A percentile compares a stretch with the other conserved stretches of the same genome.
phyloP scores from a whole-genome alignment of 2,329 filamentous ascomycete species.

The Arthrobotrys pseudoclavata region DNA sequence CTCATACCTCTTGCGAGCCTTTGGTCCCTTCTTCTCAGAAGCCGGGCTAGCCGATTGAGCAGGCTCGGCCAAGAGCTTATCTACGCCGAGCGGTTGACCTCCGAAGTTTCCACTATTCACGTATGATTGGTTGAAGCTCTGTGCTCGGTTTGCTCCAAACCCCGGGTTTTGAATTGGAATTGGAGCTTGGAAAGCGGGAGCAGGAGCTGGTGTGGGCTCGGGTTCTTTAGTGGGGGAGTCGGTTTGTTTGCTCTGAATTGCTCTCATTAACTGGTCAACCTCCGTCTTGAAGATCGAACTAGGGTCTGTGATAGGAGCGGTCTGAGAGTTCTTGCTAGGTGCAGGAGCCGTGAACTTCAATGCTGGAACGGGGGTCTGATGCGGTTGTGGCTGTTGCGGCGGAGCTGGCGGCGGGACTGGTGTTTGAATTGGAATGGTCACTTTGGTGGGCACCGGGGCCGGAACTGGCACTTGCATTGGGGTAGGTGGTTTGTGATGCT shows the following conservation, averaged over 20 bases:
- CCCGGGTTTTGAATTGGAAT: slow-evolving; percentile 6
- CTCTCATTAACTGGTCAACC: slow-evolving; percentile 88
- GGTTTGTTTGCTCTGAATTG: slow-evolving; percentile 78
- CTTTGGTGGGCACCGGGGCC: slow-evolving; percentile 36
- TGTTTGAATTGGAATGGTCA: slow-evolving; percentile 46
- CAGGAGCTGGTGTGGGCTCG: neutral
- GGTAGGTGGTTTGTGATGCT: slow-evolving; percentile 63
- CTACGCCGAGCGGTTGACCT: slow-evolving; percentile 52
- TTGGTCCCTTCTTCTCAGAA: slow-evolving; percentile 61
- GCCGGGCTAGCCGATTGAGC: slow-evolving; percentile 54
- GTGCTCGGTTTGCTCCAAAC: slow-evolving; percentile 4
- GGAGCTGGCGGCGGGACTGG: slow-evolving; percentile 44
- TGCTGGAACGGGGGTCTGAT: slow-evolving; percentile 35
- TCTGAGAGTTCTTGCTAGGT: slow-evolving; percentile 58
- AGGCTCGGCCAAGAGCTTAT: slow-evolving; percentile 63
- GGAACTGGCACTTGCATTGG: slow-evolving; percentile 40
- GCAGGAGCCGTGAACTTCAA: slow-evolving; percentile 55
- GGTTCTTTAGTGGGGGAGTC: slow-evolving; percentile 39
- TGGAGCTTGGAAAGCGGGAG: slow-evolving; percentile 25
- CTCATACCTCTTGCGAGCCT: slow-evolving; percentile 74
- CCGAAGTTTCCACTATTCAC: slow-evolving; percentile 54
- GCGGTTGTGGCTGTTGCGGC: slow-evolving; percentile 11
- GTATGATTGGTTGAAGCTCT: slow-evolving; percentile 46
- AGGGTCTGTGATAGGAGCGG: slow-evolving; percentile 65
- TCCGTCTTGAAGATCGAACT: slow-evolving; percentile 81